These are phyloP conservation scores for Lophiotrema nucula DNA, from an alignment of 495 filamentous ascomycete species.

Conservation along the genomic window DNA sequence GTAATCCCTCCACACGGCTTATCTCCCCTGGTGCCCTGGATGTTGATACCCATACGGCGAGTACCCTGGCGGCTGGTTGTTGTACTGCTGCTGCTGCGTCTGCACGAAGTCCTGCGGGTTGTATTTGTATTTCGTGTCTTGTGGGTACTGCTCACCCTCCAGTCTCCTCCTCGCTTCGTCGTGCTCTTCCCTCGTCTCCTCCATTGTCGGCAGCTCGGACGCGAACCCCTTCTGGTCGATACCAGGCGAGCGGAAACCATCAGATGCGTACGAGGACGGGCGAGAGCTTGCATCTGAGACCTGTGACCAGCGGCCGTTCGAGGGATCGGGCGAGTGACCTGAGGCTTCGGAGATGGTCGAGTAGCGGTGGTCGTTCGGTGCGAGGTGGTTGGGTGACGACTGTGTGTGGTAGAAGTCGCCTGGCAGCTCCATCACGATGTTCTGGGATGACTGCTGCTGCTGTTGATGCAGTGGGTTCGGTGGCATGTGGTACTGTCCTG, in stretches of 20 bases:
- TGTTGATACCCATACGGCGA: background rate
- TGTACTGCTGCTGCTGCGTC: conserved; percentile 7
- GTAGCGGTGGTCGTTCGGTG: conserved; percentile 15
- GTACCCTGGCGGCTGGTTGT: background rate
- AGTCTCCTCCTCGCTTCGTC: background rate
- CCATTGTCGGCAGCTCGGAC: conserved; percentile 30
- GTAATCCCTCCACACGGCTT: too few relatives aligned
- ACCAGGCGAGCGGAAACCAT: conserved; percentile 33
- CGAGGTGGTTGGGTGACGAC: conserved; percentile 18
- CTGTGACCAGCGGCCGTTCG: conserved; percentile 23
- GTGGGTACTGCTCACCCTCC: conserved; percentile 7
- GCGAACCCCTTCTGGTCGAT: conserved; percentile 34
- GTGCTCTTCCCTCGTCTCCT: conserved; percentile 29
- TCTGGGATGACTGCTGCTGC: background rate
- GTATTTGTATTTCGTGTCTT: conserved; percentile 25
- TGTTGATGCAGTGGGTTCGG: conserved; percentile 6
- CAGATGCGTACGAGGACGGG: conserved; percentile 33
- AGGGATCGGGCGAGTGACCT: conserved; percentile 17
- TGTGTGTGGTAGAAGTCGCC: conserved; percentile 33
- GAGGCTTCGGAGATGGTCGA: conserved; percentile 17
- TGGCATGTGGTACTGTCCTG: conserved; percentile 13
- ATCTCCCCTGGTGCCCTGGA: background rate
- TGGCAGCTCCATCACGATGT: conserved; percentile 34
- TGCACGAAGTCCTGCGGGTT: conserved; percentile 23
- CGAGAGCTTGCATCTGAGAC: conserved; percentile 27